These are phyloP conservation scores for Blepharisma stoltei DNA, from an alignment of 73 alveolate genomes.

Conservation along the genomic window DNA sequence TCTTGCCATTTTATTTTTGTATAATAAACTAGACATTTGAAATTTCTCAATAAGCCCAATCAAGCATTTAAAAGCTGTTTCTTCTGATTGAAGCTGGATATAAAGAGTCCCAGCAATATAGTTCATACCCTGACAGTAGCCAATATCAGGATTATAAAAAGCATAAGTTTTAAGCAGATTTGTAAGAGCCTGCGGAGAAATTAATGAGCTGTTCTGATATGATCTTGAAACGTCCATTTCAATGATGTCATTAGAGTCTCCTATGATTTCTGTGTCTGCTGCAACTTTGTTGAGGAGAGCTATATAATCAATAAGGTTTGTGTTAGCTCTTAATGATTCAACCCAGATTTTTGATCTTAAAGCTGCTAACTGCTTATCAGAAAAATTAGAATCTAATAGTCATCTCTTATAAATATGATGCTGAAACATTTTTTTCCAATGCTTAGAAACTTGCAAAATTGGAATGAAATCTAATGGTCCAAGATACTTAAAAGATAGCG, in stretches of 20 bases:
- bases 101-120: slow-evolving; percentile 93
- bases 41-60: background rate
- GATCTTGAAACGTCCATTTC: slow-evolving; percentile 61
- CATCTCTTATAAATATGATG: too few relatives aligned
- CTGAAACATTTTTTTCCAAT: too few relatives aligned
- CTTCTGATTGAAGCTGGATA: slow-evolving; percentile 63
- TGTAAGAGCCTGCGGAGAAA: slow-evolving; percentile 37
- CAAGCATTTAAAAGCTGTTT: background rate
- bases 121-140: slow-evolving; percentile 98
- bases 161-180: slow-evolving; percentile 88
- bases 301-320: slow-evolving; percentile 37
- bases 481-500: too few relatives aligned
- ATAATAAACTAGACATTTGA: slow-evolving; percentile 9
- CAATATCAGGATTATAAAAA: slow-evolving; percentile 72
- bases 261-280: slow-evolving; percentile 1
- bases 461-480: too few relatives aligned
- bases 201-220: slow-evolving; percentile 8
- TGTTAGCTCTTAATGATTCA: slow-evolving; percentile 15
- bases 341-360: background rate
- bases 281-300: slow-evolving; percentile 40
- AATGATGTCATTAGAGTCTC: slow-evolving; percentile 52
- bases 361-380: too few relatives aligned
- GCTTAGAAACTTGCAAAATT: too few relatives aligned
- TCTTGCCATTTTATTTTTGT: too few relatives aligned
- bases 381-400: too few relatives aligned